These are phyloP conservation scores for Lyophyllum atratum DNA, from an alignment of 768 basidiomycete genomes.

Conservation along the genomic window DNA sequence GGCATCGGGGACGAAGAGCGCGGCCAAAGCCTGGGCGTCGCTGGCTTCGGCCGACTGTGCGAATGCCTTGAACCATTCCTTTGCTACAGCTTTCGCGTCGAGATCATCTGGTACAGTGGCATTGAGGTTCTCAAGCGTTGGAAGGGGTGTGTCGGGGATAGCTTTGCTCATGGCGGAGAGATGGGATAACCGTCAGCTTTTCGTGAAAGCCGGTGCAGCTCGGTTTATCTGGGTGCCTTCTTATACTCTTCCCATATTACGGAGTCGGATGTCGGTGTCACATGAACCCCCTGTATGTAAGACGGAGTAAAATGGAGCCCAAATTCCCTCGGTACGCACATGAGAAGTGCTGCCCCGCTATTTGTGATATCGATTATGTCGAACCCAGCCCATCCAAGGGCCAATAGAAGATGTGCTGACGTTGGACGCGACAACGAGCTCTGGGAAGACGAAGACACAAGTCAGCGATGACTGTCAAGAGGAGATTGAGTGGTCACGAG, in stretches of 20 bases:
- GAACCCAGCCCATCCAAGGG: too few relatives aligned
- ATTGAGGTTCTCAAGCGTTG: conserved; percentile 28
- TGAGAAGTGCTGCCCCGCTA: too few relatives aligned
- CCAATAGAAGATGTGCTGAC: too few relatives aligned
- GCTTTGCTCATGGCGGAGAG: conserved; percentile 1
- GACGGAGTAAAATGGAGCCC: not conserved
- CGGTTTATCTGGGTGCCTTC: not conserved
- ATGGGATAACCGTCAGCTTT: not conserved
- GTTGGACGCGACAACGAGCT: too few relatives aligned
- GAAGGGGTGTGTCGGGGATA: conserved; percentile 21
- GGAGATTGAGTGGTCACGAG: too few relatives aligned
- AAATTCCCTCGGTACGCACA: not conserved
- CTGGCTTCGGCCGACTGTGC: conserved; percentile 10
- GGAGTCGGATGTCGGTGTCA: not conserved
- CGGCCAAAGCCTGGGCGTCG: conserved; percentile 14
- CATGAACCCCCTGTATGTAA: not conserved
- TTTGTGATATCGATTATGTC: too few relatives aligned
- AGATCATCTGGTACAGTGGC: conserved; percentile 20
- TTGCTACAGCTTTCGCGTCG: conserved; percentile 22
- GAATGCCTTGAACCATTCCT: conserved; percentile 29
- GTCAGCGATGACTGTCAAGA: too few relatives aligned
- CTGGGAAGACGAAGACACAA: too few relatives aligned
- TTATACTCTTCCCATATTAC: not conserved
- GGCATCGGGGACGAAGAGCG: conserved; percentile 22
- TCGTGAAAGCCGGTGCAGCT: not conserved